phyloP scores from a whole-genome alignment of 2,329 filamentous ascomycete genomes.

The Metarhizium sp. region DNA sequence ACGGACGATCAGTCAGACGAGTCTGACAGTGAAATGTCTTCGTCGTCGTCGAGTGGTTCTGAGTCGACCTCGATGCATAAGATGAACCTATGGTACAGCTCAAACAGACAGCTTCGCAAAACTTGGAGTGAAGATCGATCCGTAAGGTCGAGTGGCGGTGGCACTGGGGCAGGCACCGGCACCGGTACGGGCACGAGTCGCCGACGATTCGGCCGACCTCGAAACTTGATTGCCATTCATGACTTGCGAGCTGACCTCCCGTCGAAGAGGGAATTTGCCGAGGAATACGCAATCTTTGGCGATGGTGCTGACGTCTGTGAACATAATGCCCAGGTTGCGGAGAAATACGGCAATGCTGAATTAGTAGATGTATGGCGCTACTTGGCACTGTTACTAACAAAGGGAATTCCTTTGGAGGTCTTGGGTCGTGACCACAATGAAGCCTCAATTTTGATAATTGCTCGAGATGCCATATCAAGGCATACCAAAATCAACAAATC shows the following conservation, averaged over 20 bases:
- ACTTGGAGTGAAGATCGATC: slow-evolving; percentile 49
- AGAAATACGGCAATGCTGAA: slow-evolving; percentile 59
- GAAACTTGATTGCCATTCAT: slow-evolving; percentile 67
- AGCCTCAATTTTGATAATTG: slow-evolving; percentile 59
- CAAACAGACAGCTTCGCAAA: slow-evolving; percentile 41
- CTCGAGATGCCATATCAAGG: slow-evolving; percentile 46
- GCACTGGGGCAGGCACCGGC: slow-evolving; percentile 39
- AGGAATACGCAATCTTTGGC: slow-evolving; percentile 76
- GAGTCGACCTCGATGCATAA: slow-evolving; percentile 55
- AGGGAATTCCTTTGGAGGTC: slow-evolving; percentile 63
- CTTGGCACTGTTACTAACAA: slow-evolving; percentile 65
- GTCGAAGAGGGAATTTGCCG: slow-evolving; percentile 66
- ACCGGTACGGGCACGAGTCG: slow-evolving; percentile 45
- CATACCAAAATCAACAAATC: slow-evolving; percentile 4
- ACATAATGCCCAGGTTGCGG: slow-evolving; percentile 73
- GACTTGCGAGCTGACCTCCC: slow-evolving; percentile 64
- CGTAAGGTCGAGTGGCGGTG: slow-evolving; percentile 49
- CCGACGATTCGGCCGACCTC: slow-evolving; percentile 38
- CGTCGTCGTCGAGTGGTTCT: slow-evolving; percentile 48
- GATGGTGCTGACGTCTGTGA: slow-evolving; percentile 72
- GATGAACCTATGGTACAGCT: slow-evolving; percentile 46
- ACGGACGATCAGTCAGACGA: slow-evolving; percentile 42
- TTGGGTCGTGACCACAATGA: slow-evolving; percentile 43
- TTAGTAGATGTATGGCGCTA: slow-evolving; percentile 79
- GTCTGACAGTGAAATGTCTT: slow-evolving; percentile 37